Base-by-base conservation (phyloP, 345 rosid species). In the Acer campestre region DNA sequence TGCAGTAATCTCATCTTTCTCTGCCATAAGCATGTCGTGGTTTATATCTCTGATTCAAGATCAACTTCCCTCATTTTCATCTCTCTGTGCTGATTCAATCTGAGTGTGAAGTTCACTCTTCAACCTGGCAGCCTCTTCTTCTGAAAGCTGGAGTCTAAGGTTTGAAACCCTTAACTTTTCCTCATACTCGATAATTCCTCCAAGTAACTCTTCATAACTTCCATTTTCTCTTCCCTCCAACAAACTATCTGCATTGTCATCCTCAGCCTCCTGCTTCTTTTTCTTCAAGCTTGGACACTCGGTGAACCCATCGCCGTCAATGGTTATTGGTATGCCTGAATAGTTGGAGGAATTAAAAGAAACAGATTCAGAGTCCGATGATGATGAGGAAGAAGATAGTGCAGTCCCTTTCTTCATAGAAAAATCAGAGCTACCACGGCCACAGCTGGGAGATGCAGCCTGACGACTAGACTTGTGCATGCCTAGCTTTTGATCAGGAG, bases 311-410 rank as follows among this genome's bases (percentile, higher is more conserved):
- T 78, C 77, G 61, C 77, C 84, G 51, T 79, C 83, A 73, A 74
- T 64, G 62, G 67, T 58, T 49, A 82, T 78, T 10, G 80, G 74
- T 16, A 89, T 75, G 76, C 70, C 79, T 23, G 85, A 64, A 56
- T 77, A 85, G 70, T 85, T 77, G 51, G 94, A 87, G 55, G 93
- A 82, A 70, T 80, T 82, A 82, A 82, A 88, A 40, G 90, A 88
- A 55, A 92, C 99, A 1, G 96, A 78, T 75, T 91, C 98, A 5
- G 97, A 92, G 79, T 92, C 97, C 2, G 90, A 88, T 64, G 91
- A 88, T 20, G 82, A 81, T 11, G 91, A 74, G 29, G 25, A 25
- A 25, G 61, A 87, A 59, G 93, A 93, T 42, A 94, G 84, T 51
- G 84, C 94, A 29, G 87, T 82, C 53, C 84, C 93, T 85, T 90